Percentiles rank a stretch among this genome's conserved stretches.
Evolutionary conservation across 352 stramenopile genomes (phyloP).

Genomic region (Sclerospora graminicola): DNA sequence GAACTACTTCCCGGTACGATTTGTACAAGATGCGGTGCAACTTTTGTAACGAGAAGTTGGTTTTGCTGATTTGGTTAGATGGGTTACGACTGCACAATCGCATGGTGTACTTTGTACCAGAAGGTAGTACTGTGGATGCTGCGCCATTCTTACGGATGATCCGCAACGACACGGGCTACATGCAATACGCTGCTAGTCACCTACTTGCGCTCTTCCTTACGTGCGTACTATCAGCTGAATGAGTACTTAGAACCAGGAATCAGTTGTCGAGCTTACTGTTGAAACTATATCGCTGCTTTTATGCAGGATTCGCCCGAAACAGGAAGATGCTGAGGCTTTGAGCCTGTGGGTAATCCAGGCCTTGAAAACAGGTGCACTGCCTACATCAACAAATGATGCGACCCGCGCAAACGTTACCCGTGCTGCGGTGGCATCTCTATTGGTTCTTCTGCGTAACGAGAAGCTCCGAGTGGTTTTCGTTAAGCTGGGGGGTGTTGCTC

Average conservation of each 20-base stretch:
- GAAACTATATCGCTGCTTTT: background rate
- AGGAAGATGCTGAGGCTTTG: slow-evolving; percentile 71
- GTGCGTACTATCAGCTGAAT: slow-evolving; percentile 17
- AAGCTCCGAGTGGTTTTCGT: slow-evolving; percentile 87
- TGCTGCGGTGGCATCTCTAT: slow-evolving; percentile 86
- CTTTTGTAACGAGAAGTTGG: background rate
- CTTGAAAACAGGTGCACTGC: slow-evolving; percentile 50
- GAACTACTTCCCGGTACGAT: slow-evolving; percentile 62
- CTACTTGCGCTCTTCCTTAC: slow-evolving; percentile 80
- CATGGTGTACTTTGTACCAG: slow-evolving; percentile 66
- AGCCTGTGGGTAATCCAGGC: slow-evolving; percentile 70
- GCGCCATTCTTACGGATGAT: slow-evolving; percentile 77
- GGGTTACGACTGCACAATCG: slow-evolving; percentile 68
- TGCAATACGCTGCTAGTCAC: slow-evolving; percentile 73
- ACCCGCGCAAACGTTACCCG: slow-evolving; percentile 64
- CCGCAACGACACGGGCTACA: slow-evolving; percentile 76
- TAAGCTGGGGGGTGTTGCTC: slow-evolving; percentile 83
- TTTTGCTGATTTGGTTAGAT: slow-evolving; percentile 23
- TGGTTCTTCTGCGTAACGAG: slow-evolving; percentile 86
- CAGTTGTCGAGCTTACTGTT: background rate
- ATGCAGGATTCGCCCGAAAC: slow-evolving; percentile 64
- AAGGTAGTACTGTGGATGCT: slow-evolving; percentile 63
- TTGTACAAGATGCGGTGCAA: background rate
- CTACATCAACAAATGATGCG: slow-evolving; percentile 46
- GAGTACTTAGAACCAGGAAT: background rate